These are phyloP conservation scores for Paramyrothecium sp. DNA, from an alignment of 2,329 filamentous ascomycete genomes.

Conservation along the genomic window DNA sequence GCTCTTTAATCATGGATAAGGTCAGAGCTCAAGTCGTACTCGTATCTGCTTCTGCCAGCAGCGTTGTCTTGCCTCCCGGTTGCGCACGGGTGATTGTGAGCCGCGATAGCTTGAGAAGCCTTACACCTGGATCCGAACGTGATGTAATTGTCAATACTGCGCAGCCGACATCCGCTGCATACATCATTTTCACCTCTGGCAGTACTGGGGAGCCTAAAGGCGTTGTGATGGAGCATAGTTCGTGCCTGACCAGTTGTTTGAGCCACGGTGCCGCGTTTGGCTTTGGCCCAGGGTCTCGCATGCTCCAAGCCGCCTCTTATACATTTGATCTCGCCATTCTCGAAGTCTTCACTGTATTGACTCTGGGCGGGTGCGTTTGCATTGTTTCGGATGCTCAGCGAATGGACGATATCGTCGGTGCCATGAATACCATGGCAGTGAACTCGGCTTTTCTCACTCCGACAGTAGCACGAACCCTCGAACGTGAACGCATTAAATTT, in stretches of 20 bases:
- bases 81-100: neutral
- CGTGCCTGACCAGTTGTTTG: conserved; percentile 10
- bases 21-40: neutral
- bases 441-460: conserved; percentile 3
- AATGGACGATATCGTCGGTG: neutral
- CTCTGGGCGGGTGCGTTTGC: conserved; percentile 10
- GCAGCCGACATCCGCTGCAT: conserved; percentile 2
- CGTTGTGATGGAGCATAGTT: conserved; percentile 13
- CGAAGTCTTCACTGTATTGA: conserved; percentile 12
- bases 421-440: neutral
- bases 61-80: neutral
- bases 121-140: neutral
- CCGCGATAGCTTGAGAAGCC: neutral
- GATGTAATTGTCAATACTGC: neutral
- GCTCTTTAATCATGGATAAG: neutral
- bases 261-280: conserved; percentile 8
- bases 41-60: neutral
- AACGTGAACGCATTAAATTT: neutral
- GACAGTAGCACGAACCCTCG: conserved; percentile 1
- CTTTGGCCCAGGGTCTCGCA: conserved; percentile 8
- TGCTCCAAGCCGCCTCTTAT: conserved; percentile 16
- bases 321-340: conserved; percentile 14
- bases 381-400: conserved; percentile 9
- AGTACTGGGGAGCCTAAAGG: conserved; percentile 14
- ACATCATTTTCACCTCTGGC: conserved; percentile 17